Conservation (phyloP, 2,329 filamentous ascomycete genomes). For the Pyrenophora teres region DNA sequence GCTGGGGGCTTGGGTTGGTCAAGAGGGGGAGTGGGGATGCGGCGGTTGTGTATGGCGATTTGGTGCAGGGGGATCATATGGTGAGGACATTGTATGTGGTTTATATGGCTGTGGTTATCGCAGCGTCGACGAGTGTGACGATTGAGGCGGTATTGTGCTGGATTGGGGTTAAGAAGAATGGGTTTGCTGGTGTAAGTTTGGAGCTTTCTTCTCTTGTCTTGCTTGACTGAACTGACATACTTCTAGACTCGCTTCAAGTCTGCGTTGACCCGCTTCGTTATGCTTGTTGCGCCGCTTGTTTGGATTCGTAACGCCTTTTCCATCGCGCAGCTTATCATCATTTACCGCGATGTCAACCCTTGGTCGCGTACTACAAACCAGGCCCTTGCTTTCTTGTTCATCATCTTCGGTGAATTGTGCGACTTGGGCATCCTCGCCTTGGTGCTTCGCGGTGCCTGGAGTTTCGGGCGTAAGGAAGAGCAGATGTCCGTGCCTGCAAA, state of each 20-base stretch:
- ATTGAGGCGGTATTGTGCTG: slow-evolving; percentile 19
- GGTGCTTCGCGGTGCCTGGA: slow-evolving; percentile 17
- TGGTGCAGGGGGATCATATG: background rate
- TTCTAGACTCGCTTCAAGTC: slow-evolving; percentile 6
- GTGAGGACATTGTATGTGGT: slow-evolving; percentile 15
- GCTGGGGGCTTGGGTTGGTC: slow-evolving; percentile 17
- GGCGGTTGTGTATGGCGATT: slow-evolving; percentile 11
- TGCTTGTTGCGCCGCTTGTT: slow-evolving; percentile 20
- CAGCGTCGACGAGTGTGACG: slow-evolving; percentile 16
- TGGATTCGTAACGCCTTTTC: slow-evolving; percentile 24
- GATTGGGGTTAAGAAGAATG: slow-evolving; percentile 21
- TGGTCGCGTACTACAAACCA: slow-evolving; percentile 26
- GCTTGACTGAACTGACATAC: background rate
- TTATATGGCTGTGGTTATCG: slow-evolving; percentile 15
- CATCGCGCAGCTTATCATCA: slow-evolving; percentile 20
- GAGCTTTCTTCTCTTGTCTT: background rate
- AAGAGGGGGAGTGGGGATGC: slow-evolving; percentile 8
- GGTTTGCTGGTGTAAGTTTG: slow-evolving; percentile 16
- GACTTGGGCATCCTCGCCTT: slow-evolving; percentile 18
- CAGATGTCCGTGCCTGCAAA: slow-evolving; percentile 1
- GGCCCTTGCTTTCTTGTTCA: slow-evolving; percentile 26
- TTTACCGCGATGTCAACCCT: slow-evolving; percentile 16
- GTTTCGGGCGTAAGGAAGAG: slow-evolving; percentile 19
- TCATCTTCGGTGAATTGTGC: slow-evolving; percentile 24
- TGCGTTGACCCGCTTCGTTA: slow-evolving; percentile 15